Conservation (phyloP, 2,329 filamentous ascomycete species). For the Plenodomus tracheiphilus region DNA sequence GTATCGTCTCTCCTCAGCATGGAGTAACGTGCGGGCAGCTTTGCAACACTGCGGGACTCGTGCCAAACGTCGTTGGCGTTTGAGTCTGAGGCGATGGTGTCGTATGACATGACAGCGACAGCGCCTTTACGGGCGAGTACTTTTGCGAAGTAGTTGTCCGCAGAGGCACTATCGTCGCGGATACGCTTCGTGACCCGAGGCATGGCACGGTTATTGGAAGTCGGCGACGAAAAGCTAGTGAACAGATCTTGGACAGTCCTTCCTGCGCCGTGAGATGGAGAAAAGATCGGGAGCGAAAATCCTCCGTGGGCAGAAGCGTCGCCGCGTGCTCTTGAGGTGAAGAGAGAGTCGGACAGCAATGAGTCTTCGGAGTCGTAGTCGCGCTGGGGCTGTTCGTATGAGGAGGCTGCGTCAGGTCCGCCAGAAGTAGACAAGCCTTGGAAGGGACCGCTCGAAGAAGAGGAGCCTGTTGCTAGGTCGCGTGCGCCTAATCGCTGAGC, state of each 20-base stretch:
- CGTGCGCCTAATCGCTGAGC: neutral
- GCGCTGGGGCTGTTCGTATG: neutral
- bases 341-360: neutral
- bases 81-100: constrained; percentile 16
- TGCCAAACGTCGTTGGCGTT: constrained; percentile 44
- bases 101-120: constrained; percentile 29
- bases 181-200: constrained; percentile 18
- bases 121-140: constrained; percentile 24
- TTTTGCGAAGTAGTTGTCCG: constrained; percentile 13
- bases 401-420: neutral
- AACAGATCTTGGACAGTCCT: too few relatives aligned
- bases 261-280: neutral
- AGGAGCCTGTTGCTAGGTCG: constrained; percentile 9
- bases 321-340: neutral
- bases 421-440: neutral
- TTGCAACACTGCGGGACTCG: constrained; percentile 29
- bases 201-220: constrained; percentile 1
- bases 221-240: neutral
- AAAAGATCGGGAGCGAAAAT: neutral
- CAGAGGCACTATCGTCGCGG: constrained; percentile 19
- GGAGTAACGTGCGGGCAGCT: constrained; percentile 31
- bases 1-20: constrained; percentile 13
- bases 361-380: neutral
- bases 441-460: neutral
- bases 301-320: neutral